Evolutionary conservation across 2,329 filamentous ascomycete genomes (phyloP).

Genomic region (Helotiales sp.): DNA sequence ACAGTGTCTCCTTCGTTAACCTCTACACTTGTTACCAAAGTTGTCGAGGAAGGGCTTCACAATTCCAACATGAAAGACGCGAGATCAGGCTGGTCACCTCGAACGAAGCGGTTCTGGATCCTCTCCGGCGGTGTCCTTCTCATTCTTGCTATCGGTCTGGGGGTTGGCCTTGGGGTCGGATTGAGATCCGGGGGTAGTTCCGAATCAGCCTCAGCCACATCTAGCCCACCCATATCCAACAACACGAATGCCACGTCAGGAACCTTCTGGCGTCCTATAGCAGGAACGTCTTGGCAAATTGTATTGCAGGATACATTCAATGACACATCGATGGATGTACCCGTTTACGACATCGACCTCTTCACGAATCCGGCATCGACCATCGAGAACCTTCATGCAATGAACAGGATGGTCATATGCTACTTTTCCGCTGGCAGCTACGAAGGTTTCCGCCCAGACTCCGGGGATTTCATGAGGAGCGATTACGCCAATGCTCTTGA

Average conservation of each 20-base stretch:
- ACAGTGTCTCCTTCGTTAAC: background rate
- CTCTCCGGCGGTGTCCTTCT: constrained; percentile 11
- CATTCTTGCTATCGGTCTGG: constrained; percentile 20
- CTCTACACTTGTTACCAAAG: background rate
- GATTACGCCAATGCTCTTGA: constrained; percentile 60
- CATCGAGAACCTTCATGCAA: constrained; percentile 47
- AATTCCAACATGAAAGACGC: background rate
- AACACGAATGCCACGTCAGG: constrained; percentile 15
- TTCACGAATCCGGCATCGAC: constrained; percentile 47
- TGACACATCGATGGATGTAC: constrained; percentile 8
- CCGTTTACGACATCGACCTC: constrained; percentile 41
- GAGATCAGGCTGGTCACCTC: background rate
- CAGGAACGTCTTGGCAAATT: constrained; percentile 21
- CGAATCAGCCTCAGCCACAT: background rate
- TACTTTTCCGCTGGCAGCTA: constrained; percentile 74
- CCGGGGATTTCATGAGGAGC: constrained; percentile 47
- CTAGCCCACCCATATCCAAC: constrained; percentile 5
- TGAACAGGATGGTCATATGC: constrained; percentile 65
- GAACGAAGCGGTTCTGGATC: constrained; percentile 20
- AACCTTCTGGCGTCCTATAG: constrained; percentile 15
- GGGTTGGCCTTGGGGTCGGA: constrained; percentile 56
- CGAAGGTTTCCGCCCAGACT: constrained; percentile 62
- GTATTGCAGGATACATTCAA: constrained; percentile 11
- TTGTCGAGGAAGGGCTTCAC: background rate
- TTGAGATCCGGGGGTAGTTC: constrained; percentile 34